A percentile compares a stretch with the other conserved stretches of the same genome.
These are phyloP conservation scores for Candida buenavistaensis DNA, from an alignment of 1,139 yeast species.

Conservation along the genomic window DNA sequence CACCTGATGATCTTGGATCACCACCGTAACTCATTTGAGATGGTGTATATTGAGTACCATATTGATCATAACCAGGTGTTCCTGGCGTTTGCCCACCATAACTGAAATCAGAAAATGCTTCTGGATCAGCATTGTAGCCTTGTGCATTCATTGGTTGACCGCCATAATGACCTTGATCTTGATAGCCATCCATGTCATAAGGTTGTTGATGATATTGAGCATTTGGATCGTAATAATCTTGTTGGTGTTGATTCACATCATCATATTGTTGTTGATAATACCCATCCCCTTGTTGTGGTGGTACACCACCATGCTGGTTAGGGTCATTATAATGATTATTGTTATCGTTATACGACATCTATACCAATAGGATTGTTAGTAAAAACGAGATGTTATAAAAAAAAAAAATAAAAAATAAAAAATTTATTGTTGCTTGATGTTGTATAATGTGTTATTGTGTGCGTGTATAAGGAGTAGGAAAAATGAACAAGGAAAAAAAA, in stretches of 20 bases:
- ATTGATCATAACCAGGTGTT: conserved; percentile 67
- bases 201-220: conserved; percentile 57
- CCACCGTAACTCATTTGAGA: conserved; percentile 84
- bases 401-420: background rate
- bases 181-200: conserved; percentile 50
- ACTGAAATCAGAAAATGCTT: conserved; percentile 76
- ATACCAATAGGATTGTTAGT: conserved; percentile 5
- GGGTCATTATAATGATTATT: conserved; percentile 51
- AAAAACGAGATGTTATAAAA: background rate
- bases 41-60: conserved; percentile 78
- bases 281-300: conserved; percentile 34
- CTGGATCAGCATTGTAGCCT: conserved; percentile 61
- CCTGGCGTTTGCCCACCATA: conserved; percentile 76
- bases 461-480: background rate
- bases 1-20: conserved; percentile 79
- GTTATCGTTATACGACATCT: conserved; percentile 57
- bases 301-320: conserved; percentile 37
- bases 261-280: conserved; percentile 51
- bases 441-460: conserved; percentile 1
- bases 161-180: conserved; percentile 31
- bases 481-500: background rate
- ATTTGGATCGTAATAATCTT: conserved; percentile 46
- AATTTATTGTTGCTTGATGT: conserved; percentile 3
- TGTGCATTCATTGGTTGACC: conserved; percentile 42
- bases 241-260: conserved; percentile 29